Conservation (phyloP, 1,139 yeast genomes). For the Chernovozyma aurita region DNA sequence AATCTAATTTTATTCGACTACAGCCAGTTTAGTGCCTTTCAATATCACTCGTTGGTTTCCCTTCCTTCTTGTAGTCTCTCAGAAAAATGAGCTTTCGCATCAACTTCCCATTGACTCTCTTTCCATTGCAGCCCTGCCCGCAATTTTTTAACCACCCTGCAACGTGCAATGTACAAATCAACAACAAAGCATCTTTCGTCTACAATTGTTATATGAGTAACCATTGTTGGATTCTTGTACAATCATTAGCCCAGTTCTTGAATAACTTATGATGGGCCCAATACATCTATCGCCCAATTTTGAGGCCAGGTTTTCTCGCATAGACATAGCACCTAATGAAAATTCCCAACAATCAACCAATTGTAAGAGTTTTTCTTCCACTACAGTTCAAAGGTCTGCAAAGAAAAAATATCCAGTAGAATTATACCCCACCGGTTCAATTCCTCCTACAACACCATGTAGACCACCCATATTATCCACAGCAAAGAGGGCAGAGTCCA, state of each 20-base stretch:
- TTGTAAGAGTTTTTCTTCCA: background rate
- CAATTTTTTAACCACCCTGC: too few relatives aligned
- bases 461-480: constrained; percentile 15
- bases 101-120: too few relatives aligned
- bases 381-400: constrained; percentile 7
- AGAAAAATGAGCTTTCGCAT: too few relatives aligned
- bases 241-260: too few relatives aligned
- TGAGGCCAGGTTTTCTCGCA: constrained; percentile 7
- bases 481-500: constrained; percentile 17
- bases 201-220: too few relatives aligned
- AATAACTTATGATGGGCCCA: constrained; percentile 1
- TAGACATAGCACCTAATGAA: constrained; percentile 4
- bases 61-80: too few relatives aligned
- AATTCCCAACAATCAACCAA: background rate
- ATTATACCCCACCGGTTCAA: constrained; percentile 14
- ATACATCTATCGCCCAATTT: constrained; percentile 7
- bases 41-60: too few relatives aligned
- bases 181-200: too few relatives aligned
- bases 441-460: constrained; percentile 9
- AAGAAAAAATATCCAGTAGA: constrained; percentile 21
- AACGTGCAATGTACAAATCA: background rate
- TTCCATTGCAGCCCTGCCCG: too few relatives aligned
- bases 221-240: too few relatives aligned
- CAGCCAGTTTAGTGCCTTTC: too few relatives aligned
- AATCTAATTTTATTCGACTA: too few relatives aligned